phyloP scores from a whole-genome alignment of 306 rosid genomes.

The Potentilla sterilis region DNA sequence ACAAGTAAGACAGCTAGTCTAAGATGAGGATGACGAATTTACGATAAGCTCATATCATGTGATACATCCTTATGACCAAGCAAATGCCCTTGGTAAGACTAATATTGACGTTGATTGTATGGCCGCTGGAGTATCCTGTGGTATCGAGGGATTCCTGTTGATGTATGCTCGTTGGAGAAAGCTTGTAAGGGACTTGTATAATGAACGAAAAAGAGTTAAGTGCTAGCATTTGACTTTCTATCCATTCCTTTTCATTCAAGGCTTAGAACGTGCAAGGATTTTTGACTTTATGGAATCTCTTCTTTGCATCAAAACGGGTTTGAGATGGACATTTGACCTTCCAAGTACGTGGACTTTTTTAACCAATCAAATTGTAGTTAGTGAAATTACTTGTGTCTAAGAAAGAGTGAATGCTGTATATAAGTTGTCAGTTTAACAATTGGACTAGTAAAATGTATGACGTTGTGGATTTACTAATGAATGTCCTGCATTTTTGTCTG shows the following conservation, averaged over 20 bases:
- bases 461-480: conserved; percentile 17
- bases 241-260: not conserved
- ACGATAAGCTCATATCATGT: conserved; percentile 62
- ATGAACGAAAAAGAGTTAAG: conserved; percentile 95
- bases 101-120: conserved; percentile 91
- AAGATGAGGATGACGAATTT: conserved; percentile 73
- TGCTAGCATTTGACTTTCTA: conserved; percentile 12
- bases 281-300: not conserved
- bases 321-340: not conserved
- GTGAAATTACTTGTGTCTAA: not conserved
- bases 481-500: conserved; percentile 22
- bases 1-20: conserved; percentile 86
- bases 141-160: conserved; percentile 94
- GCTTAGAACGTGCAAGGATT: not conserved
- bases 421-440: conserved; percentile 2
- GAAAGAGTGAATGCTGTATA: not conserved
- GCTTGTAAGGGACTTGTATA: conserved; percentile 91
- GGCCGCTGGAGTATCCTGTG: conserved; percentile 98
- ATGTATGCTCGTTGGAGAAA: conserved; percentile 99
- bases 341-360: not conserved
- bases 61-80: conserved; percentile 94
- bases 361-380: not conserved
- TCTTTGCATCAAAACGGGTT: conserved; percentile 1
- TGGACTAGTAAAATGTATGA: conserved; percentile 15
- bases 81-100: conserved; percentile 95